Conservation (phyloP, 257 asterid genomes). For the Fraxinus anomala region DNA sequence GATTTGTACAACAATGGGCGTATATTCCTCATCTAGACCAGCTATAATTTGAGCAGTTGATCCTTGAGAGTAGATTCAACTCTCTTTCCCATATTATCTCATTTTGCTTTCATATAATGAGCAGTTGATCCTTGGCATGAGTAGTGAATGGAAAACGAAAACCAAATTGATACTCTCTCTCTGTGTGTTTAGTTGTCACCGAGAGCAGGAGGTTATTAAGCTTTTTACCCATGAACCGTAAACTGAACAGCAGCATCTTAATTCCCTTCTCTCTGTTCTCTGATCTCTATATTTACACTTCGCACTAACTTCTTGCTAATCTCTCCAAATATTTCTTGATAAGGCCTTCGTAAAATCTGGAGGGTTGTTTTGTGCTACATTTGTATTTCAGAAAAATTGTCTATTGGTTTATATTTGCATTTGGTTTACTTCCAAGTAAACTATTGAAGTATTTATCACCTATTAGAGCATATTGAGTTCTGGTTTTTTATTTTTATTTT, state of each 20-base stretch:
- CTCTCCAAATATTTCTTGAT: not conserved
- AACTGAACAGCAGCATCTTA: not conserved
- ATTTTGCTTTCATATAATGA: not conserved
- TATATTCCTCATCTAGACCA: too few relatives aligned
- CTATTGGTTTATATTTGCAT: not conserved
- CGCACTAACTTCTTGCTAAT: not conserved
- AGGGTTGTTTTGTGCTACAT: conserved; percentile 3
- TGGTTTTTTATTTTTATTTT: not conserved
- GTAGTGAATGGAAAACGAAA: not conserved
- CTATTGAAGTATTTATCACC: not conserved
- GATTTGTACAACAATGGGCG: too few relatives aligned
- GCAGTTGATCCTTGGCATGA: not conserved
- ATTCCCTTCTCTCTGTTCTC: not conserved
- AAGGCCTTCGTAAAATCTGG: not conserved
- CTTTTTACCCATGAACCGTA: not conserved
- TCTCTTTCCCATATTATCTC: not conserved
- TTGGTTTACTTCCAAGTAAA: conserved; percentile 1
- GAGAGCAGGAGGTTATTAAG: not conserved
- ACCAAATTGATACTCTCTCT: not conserved
- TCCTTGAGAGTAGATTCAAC: too few relatives aligned
- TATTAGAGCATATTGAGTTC: not conserved
- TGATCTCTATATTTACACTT: not conserved
- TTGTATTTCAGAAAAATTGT: not conserved
- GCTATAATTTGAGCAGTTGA: too few relatives aligned
- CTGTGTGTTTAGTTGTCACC: not conserved